Percentiles rank a stretch among this genome's conserved stretches.
These are phyloP conservation scores for Aspergillus leporis DNA, from an alignment of 495 filamentous ascomycete genomes.

Conservation along the genomic window DNA sequence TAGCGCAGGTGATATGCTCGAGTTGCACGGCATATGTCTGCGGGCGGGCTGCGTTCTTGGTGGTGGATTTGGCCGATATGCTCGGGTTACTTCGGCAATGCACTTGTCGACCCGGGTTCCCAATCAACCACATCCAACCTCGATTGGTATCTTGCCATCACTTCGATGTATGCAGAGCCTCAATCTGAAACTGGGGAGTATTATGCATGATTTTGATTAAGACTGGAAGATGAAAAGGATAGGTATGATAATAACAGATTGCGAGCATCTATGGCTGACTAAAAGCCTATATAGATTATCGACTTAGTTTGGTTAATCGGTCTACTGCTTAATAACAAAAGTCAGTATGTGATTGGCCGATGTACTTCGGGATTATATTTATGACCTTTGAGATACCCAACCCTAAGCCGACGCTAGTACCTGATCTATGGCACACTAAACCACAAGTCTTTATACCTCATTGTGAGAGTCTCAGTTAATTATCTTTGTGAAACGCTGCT, in stretches of 20 bases:
- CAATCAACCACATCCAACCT: neutral
- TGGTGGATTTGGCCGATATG: neutral
- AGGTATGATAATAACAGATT: too few species aligned
- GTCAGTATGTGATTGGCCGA: neutral
- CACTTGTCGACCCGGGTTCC: neutral
- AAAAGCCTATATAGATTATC: too few species aligned
- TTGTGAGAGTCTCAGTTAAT: neutral
- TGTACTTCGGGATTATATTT: too few species aligned
- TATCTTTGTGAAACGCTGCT: neutral
- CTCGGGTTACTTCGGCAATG: conserved; percentile 1
- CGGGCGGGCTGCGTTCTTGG: neutral
- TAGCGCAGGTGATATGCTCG: neutral
- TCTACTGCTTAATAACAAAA: neutral
- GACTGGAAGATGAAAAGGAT: neutral
- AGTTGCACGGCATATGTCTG: neutral
- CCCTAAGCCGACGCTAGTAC: neutral
- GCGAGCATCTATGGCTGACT: too few species aligned
- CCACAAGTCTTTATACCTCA: neutral
- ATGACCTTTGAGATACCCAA: neutral
- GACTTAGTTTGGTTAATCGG: too few species aligned
- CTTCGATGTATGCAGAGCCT: neutral
- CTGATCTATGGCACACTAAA: neutral
- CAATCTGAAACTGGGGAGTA: neutral
- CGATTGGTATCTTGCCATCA: neutral
- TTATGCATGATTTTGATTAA: neutral